These are phyloP conservation scores for Cladophialophora exuberans DNA, from an alignment of 2,329 filamentous ascomycete genomes.

Conservation along the genomic window DNA sequence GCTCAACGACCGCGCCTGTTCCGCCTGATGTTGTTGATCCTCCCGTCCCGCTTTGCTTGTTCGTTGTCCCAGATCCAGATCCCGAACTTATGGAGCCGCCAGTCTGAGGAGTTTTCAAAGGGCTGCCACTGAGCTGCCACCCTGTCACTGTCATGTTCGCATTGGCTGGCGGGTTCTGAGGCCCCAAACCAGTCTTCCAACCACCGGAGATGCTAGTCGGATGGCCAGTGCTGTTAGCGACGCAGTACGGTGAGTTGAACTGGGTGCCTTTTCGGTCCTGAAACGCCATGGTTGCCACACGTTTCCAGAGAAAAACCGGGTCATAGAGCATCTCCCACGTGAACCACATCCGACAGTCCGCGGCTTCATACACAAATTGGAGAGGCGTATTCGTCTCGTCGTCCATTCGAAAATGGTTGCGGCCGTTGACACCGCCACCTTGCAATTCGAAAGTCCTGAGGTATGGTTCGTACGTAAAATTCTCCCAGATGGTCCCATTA, in stretches of 20 bases:
- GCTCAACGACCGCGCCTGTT: background rate
- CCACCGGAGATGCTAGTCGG: slow-evolving; percentile 30
- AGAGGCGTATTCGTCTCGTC: slow-evolving; percentile 51
- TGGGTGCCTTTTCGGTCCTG: slow-evolving; percentile 23
- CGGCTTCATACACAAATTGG: slow-evolving; percentile 65
- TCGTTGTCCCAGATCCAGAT: background rate
- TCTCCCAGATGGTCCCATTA: slow-evolving; percentile 29
- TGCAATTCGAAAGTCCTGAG: slow-evolving; percentile 16
- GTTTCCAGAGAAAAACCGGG: slow-evolving; percentile 57
- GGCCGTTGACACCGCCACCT: slow-evolving; percentile 48
- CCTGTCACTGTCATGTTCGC: slow-evolving; percentile 19
- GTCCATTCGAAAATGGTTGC: slow-evolving; percentile 50
- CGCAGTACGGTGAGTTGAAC: slow-evolving; percentile 30
- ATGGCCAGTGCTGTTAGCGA: slow-evolving; percentile 26
- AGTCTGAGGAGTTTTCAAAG: slow-evolving; percentile 10
- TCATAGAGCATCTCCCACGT: slow-evolving; percentile 58
- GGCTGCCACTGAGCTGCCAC: slow-evolving; percentile 23
- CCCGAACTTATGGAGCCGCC: background rate
- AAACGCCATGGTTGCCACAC: slow-evolving; percentile 45
- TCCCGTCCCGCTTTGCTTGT: background rate
- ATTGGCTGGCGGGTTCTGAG: slow-evolving; percentile 22
- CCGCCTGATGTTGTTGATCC: background rate
- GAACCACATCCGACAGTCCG: slow-evolving; percentile 65
- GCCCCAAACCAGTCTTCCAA: slow-evolving; percentile 26
- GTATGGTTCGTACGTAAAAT: slow-evolving; percentile 23